Evolutionary conservation across 768 basidiomycete species (phyloP).

Genomic region (Leccinum subgranulosum): DNA sequence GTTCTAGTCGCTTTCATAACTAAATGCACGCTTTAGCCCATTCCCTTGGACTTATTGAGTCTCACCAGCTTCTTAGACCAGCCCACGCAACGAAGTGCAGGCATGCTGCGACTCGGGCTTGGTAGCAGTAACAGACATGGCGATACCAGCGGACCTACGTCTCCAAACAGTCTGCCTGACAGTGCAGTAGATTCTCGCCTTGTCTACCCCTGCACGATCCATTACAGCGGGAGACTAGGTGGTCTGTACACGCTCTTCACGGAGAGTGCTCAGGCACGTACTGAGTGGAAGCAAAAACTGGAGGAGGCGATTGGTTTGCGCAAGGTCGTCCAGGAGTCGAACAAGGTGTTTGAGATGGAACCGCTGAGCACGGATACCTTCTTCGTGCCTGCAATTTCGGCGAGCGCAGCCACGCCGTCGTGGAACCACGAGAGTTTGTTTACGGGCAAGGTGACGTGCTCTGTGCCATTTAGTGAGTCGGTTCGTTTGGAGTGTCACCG

Average conservation of each 20-base stretch:
- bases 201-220: constrained; percentile 85
- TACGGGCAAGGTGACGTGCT: constrained; percentile 88
- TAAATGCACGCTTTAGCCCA: constrained; percentile 53
- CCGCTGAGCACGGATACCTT: constrained; percentile 89
- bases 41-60: constrained; percentile 87
- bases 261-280: constrained; percentile 68
- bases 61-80: constrained; percentile 81
- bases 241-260: constrained; percentile 87
- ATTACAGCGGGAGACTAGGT: constrained; percentile 85
- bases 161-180: constrained; percentile 33
- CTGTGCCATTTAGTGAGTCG: constrained; percentile 82
- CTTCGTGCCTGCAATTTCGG: constrained; percentile 64
- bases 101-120: constrained; percentile 63
- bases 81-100: constrained; percentile 69
- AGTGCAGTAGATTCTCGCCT: constrained; percentile 60
- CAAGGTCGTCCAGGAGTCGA: constrained; percentile 85
- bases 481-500: not conserved
- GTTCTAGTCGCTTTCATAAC: not conserved
- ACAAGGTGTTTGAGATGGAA: constrained; percentile 92
- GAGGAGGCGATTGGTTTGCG: constrained; percentile 85
- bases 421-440: constrained; percentile 71
- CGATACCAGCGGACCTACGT: constrained; percentile 23
- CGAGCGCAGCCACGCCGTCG: constrained; percentile 43
- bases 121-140: constrained; percentile 33
- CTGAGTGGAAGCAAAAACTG: constrained; percentile 88